Evolutionary conservation across 225 moss, liverwort and hornwort genomes (phyloP), one percentile per base, ranked within the genome.

Genomic region (Anthoceros angustus): DNA sequence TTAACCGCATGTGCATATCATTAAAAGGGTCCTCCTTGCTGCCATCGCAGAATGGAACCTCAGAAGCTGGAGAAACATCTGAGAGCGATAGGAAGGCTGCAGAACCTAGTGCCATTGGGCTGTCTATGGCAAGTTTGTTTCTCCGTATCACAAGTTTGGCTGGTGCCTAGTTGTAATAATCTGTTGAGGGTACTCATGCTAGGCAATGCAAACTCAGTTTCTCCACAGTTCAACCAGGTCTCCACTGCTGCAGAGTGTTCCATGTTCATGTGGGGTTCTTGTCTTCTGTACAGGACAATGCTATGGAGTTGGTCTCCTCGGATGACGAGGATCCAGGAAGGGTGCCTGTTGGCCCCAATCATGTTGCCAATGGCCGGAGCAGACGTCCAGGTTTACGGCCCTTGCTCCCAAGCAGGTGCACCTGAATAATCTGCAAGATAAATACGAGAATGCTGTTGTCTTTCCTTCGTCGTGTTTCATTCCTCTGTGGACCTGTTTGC

Each of bases 271-370:
- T 46, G 45, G 0, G 1, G 11, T 46, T 11, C 11, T 11, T 46
- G 20, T 41, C n/a, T 42, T 18, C 20, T 6, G 24, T 74, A 55
- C 72, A 93, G 89, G 84, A 84, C 72, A 78, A 80, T 71, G 87
- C 89, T 73, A 82, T 89, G 79, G 85, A 87, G 81, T 79, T 93
- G 2, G 75, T 80, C 68, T 89, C 89, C 63, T 89, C 93, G 12
- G 82, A 83, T 62, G 89, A 87, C 12, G 93, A 79, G 66, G 88
- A 68, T 4, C 64, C 62, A 62, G 70, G 69, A 55, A 63, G 49
- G 38, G 71, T 63, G 9, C 26, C 43, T 69, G 73, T 63, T 41
- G 76, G 62, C 48, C 64, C 63, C 38, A 70, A 79, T 62, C 41
- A 72, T 64, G 42, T 63, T 38, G 62, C 49, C 69, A 25, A 68